Conservation (phyloP, 495 filamentous ascomycete species). For the Aspergillus ellipticus region DNA sequence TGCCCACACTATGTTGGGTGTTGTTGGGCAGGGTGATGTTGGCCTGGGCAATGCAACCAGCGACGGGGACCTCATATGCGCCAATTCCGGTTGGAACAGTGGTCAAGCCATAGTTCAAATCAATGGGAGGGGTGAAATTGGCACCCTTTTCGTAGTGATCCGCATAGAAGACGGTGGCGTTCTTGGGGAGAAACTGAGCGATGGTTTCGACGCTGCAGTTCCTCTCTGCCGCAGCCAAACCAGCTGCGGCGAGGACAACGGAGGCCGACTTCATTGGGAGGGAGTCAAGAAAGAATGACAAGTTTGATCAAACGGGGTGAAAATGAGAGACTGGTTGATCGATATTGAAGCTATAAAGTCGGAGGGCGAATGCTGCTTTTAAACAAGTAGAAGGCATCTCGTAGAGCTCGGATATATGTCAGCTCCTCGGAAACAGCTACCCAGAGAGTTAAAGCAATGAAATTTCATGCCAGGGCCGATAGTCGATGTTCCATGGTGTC, state of each 20-base stretch:
- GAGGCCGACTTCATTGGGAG: background rate
- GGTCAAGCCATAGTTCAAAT: background rate
- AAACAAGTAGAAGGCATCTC: background rate
- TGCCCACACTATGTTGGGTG: background rate
- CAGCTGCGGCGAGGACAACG: background rate
- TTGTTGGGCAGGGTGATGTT: constrained; percentile 1
- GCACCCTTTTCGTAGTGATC: background rate
- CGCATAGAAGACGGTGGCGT: constrained; percentile 1
- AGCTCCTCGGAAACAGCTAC: background rate
- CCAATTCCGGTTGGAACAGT: background rate
- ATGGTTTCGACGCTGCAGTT: constrained; percentile 1
- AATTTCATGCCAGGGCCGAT: no score
- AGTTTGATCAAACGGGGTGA: background rate
- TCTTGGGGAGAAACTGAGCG: background rate
- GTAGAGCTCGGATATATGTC: background rate
- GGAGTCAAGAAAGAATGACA: background rate
- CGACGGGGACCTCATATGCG: background rate
- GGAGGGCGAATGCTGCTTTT: background rate
- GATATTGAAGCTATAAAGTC: background rate
- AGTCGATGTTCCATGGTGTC: no score
- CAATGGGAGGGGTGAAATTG: constrained; percentile 1
- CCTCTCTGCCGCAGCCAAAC: background rate
- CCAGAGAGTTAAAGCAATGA: background rate
- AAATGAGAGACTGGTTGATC: background rate
- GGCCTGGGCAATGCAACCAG: background rate